Evolutionary conservation across 305 asterid species (phyloP), one percentile per base, ranked within the genome.

Genomic region (Solanum aculeatissimum): DNA sequence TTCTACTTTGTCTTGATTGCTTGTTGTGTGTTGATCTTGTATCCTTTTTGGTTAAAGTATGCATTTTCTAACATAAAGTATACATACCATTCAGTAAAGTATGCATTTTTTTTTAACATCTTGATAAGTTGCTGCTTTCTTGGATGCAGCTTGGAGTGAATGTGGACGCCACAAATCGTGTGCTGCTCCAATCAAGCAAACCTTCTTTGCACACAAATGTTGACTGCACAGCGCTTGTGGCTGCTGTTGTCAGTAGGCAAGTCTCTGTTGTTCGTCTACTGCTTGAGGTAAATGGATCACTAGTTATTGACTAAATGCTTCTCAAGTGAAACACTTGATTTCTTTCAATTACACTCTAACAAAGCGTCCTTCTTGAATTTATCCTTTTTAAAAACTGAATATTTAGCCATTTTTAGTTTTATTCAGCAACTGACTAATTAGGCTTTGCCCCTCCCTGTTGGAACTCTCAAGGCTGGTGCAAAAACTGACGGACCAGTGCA

Each of bases 201-300:
- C 98, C 98, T 68, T 90, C 92, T 88, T 91, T 94, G 86, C 95
- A 93, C 86, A 84, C 96, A 84, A 94, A 91, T 88, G 91, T 84
- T 14, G 93, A 93, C 89, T 93, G 97, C 83, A 85, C 89, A 49
- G 94, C 97, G 51, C 95, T 95, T 82, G 97, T 90, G 82, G 97
- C 95, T 71, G 97, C 98, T 63, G 84, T 93, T 79, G 95, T 95
- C 87, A 89, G 94, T 85, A 88, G 95, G 87, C 98, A 95, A 88
- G 89, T 89, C 74, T 91, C 95, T 68, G 93, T 86, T 23, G 98
- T 95, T 65, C 91, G 83, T 78, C 89, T 91, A 45, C 89, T 95
- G 62, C 92, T 95, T 66, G 90, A 89, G 96, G 98, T 94, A 89
- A 74, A 47, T 25, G 62, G 62, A 74, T 25, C 81, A 15, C 81